Percentiles rank a stretch among this genome's conserved stretches.
Conservation (phyloP, 1,284 basidiomycete genomes). For the Mycocalia duriaeana region DNA sequence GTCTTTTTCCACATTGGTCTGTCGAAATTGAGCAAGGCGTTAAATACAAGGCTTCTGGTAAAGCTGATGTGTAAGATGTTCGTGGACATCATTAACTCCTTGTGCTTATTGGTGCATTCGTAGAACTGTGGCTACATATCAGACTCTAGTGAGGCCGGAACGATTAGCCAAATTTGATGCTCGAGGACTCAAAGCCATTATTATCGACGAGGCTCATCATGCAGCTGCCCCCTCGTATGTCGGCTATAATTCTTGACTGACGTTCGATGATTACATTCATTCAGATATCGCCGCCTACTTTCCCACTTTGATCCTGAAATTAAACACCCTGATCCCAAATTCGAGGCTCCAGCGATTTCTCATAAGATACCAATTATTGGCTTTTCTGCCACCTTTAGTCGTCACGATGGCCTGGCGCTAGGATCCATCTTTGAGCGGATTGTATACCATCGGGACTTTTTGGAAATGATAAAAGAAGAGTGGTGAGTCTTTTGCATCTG, state of each 20-base stretch:
- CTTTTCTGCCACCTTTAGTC: conserved; percentile 92
- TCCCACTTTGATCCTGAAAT: conserved; percentile 70
- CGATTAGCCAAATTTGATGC: conserved; percentile 83
- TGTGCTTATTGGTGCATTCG: conserved; percentile 1
- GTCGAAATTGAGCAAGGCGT: conserved; percentile 92
- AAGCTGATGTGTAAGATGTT: conserved; percentile 76
- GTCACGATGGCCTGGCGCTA: conserved; percentile 88
- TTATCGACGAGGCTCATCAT: conserved; percentile 95
- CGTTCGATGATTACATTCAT: not conserved
- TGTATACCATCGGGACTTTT: conserved; percentile 91
- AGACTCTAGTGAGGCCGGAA: conserved; percentile 68
- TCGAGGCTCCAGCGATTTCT: conserved; percentile 28
- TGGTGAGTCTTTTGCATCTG: conserved; percentile 46
- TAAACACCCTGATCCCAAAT: conserved; percentile 43
- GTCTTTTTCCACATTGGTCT: conserved; percentile 66
- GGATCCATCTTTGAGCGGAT: conserved; percentile 87
- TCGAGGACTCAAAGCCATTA: conserved; percentile 68
- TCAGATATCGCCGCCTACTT: conserved; percentile 74
- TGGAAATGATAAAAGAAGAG: conserved; percentile 89
- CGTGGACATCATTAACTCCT: not conserved
- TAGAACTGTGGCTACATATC: conserved; percentile 90
- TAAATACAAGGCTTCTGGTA: conserved; percentile 72
- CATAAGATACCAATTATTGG: conserved; percentile 82
- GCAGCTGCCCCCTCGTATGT: conserved; percentile 85
- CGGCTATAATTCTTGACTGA: not conserved